These are phyloP conservation scores for Naematelia encephala DNA, from an alignment of 768 basidiomycete genomes.

Conservation along the genomic window DNA sequence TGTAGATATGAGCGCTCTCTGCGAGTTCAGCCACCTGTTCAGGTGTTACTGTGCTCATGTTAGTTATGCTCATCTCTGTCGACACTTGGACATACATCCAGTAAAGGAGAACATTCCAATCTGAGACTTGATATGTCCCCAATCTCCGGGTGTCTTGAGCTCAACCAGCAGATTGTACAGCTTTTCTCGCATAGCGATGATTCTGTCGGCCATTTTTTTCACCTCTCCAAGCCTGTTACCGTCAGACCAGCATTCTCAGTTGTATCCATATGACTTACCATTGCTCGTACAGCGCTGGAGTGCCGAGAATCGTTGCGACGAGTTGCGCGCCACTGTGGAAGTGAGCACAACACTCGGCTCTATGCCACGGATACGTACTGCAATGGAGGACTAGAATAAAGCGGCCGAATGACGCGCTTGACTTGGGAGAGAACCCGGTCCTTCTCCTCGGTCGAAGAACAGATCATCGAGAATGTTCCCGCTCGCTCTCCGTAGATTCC, in stretches of 20 bases:
- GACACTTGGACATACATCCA: conserved; percentile 19
- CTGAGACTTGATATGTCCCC: conserved; percentile 91
- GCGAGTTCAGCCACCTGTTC: conserved; percentile 48
- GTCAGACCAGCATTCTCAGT: background rate
- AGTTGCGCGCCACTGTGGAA: conserved; percentile 45
- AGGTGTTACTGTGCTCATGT: conserved; percentile 26
- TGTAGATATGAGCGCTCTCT: conserved; percentile 48
- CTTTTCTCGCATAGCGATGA: conserved; percentile 83
- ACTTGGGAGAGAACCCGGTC: conserved; percentile 85
- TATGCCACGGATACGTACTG: conserved; percentile 21
- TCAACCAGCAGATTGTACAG: conserved; percentile 60
- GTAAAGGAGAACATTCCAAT: conserved; percentile 58
- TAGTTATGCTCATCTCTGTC: background rate
- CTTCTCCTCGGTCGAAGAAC: conserved; percentile 63
- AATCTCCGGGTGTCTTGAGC: conserved; percentile 81
- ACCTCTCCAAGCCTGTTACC: conserved; percentile 60
- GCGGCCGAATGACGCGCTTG: conserved; percentile 88
- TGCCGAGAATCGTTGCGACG: conserved; percentile 48
- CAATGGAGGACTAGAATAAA: conserved; percentile 96
- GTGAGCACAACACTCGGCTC: conserved; percentile 6
- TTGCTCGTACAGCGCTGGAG: conserved; percentile 39
- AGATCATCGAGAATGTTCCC: conserved; percentile 81
- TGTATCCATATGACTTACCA: conserved; percentile 31
- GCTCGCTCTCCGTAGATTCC: conserved; percentile 97
- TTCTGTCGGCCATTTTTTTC: conserved; percentile 83